Evolutionary conservation across 2,329 filamentous ascomycete species (phyloP), one percentile per base, ranked within the genome.

Genomic region (Apiospora aurea): DNA sequence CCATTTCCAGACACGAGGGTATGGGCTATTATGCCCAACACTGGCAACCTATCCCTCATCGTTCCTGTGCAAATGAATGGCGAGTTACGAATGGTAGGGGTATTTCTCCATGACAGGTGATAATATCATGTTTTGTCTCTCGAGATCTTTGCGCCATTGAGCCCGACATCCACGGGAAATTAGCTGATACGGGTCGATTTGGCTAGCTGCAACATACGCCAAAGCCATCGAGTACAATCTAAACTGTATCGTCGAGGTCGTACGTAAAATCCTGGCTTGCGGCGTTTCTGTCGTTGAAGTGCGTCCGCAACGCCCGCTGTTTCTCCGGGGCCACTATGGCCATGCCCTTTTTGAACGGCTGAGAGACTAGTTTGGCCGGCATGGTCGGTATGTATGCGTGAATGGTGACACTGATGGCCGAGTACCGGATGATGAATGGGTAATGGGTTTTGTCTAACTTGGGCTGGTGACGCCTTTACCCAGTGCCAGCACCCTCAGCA

Each of bases 401-500:
- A 34, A 21, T 4, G 8, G 16, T 38, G 16, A 3, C 4, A 0
- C 21, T 11, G n/a, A 21, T 49, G 49, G 21, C 11, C n/a, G n/a
- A 51, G n/a, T 14, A 26, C 49, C 26, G 3, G 49, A 10, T 0
- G n/a, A 26, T 14, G n/a, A 14, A 24, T 14, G n/a, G n/a, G n/a
- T 51, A 51, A n/a, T 26, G 5, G 10, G n/a, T 11, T 51, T 14
- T 49, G 49, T 51, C n/a, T n/a, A 26, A n/a, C 5, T 10, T 24
- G n/a, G 3, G 49, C n/a, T 51, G 49, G n/a, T 51, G n/a, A 4
- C 29, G 29, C 44, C 5, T 26, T 46, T 68, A 44, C 14, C 66
- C 66, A 29, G 66, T 68, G 47, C 69, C 74, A 70, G 67, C 72
- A 34, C 74, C 72, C 77, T 76, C 75, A 11, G 72, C 74, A 66